phyloP scores from a whole-genome alignment of 345 rosid genomes.

The Angophora floribunda region DNA sequence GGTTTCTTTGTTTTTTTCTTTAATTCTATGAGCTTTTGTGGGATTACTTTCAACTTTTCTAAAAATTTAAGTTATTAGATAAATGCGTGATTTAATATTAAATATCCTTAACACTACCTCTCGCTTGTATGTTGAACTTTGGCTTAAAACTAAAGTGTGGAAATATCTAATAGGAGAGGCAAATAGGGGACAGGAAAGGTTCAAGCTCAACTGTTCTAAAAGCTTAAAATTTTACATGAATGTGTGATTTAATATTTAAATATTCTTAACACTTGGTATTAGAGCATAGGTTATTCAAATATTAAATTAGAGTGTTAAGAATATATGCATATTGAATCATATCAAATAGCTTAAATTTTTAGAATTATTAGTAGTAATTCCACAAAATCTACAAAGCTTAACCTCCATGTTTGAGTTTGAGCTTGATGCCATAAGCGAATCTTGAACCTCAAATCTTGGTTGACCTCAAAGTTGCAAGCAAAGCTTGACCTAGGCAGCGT shows the following conservation, averaged over 20 bases:
- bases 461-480: background rate
- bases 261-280: background rate
- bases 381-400: background rate
- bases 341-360: background rate
- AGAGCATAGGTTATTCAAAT: background rate
- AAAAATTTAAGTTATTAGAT: too few species aligned
- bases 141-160: background rate
- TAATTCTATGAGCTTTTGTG: background rate
- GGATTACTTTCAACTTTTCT: fast-evolving
- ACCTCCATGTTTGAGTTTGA: background rate
- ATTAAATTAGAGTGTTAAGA: too few species aligned
- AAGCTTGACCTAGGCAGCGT: background rate
- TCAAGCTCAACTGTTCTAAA: background rate
- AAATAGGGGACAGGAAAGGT: background rate
- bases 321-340: background rate
- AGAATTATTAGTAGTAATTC: background rate
- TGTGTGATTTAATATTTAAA: background rate
- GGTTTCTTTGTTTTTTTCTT: background rate
- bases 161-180: background rate
- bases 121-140: background rate
- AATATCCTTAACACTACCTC: background rate
- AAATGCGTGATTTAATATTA: background rate
- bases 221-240: background rate
- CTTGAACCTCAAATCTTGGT: background rate
- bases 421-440: background rate